These are phyloP conservation scores for Lolium perenne DNA, from an alignment of 176 grass and related monocot species.

Conservation along the genomic window DNA sequence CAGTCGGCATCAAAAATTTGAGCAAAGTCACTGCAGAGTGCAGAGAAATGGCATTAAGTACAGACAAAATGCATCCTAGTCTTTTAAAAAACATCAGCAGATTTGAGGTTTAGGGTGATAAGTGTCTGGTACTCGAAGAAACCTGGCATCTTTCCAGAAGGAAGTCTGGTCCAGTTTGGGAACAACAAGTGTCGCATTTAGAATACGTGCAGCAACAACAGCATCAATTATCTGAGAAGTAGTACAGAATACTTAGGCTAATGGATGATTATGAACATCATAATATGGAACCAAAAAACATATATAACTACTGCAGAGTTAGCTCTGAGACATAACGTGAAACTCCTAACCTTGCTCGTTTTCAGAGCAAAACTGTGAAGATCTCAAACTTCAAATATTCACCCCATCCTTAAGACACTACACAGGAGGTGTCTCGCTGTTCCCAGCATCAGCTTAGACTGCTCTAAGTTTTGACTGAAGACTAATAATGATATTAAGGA, in stretches of 20 bases:
- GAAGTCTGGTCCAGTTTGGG: conserved; percentile 90
- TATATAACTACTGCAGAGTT: conserved; percentile 13
- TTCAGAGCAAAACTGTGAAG: conserved; percentile 12
- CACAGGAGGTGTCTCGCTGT: neutral
- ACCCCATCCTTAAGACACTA: conserved; percentile 4
- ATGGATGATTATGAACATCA: conserved; percentile 31
- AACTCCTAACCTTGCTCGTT: conserved; percentile 2
- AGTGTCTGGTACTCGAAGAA: conserved; percentile 28
- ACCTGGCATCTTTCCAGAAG: conserved; percentile 99
- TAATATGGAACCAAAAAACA: conserved; percentile 2
- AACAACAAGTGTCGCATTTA: conserved; percentile 91
- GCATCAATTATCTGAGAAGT: conserved; percentile 96
- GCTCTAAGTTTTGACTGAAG: neutral
- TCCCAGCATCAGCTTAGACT: conserved; percentile 11
- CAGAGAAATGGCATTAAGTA: conserved; percentile 60
- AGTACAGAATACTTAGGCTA: conserved; percentile 23
- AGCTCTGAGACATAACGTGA: conserved; percentile 11
- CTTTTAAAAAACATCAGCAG: conserved; percentile 27
- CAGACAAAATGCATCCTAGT: conserved; percentile 28
- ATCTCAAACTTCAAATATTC: conserved; percentile 26
- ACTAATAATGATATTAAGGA: conserved; percentile 22
- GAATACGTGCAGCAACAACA: conserved; percentile 86
- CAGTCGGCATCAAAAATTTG: conserved; percentile 80
- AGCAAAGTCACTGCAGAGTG: conserved; percentile 83
- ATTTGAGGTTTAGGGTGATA: conserved; percentile 32